Evolutionary conservation across 768 basidiomycete genomes (phyloP).

Genomic region (Lactarius hatsudake): DNA sequence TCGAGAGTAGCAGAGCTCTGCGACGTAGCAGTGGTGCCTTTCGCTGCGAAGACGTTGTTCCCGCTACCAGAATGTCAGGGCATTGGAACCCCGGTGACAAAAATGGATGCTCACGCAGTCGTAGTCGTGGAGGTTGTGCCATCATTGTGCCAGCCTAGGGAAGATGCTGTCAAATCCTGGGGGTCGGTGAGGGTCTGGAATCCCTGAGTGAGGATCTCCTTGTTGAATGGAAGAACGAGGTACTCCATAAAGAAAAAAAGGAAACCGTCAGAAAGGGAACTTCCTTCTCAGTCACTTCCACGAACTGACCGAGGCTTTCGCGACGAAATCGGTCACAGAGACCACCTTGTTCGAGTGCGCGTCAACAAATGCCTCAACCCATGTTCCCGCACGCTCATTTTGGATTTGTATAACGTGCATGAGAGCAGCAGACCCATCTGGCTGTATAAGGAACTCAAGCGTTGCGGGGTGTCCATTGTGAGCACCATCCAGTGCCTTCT

Average conservation of each 20-base stretch:
- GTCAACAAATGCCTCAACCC: conserved; percentile 59
- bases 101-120: conserved; percentile 27
- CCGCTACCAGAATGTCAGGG: conserved; percentile 28
- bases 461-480: conserved; percentile 41
- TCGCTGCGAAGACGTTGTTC: conserved; percentile 41
- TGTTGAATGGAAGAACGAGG: conserved; percentile 48
- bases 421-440: conserved; percentile 40
- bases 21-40: conserved; percentile 34
- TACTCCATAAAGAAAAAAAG: conserved; percentile 35
- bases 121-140: conserved; percentile 38
- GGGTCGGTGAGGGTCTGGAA: conserved; percentile 51
- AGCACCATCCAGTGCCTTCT: conserved; percentile 39
- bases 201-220: conserved; percentile 50
- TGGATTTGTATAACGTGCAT: conserved; percentile 44
- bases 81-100: neutral
- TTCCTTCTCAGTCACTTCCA: neutral
- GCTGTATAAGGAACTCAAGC: conserved; percentile 42
- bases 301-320: conserved; percentile 40
- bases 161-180: conserved; percentile 51
- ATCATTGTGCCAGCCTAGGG: conserved; percentile 53
- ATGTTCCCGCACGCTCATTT: conserved; percentile 43
- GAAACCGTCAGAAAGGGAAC: neutral
- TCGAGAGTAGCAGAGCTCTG: conserved; percentile 40
- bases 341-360: conserved; percentile 54
- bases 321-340: conserved; percentile 51